Evolutionary conservation across 257 asterid species (phyloP), one percentile per base, ranked within the genome.

Genomic region (Solanum medicagineum): DNA sequence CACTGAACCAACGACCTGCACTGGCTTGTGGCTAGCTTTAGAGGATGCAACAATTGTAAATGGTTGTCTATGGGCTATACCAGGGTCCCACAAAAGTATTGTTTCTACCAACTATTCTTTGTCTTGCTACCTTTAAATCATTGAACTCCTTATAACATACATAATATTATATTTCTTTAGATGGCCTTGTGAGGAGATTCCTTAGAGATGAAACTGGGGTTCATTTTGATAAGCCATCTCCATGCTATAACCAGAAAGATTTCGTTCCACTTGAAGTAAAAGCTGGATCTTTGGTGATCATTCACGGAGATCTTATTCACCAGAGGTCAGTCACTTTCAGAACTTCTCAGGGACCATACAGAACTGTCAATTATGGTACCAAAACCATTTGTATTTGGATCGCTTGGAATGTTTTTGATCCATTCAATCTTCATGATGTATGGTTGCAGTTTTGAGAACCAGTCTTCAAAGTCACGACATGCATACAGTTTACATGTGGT

Each of bases 41-140:
- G 93, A 96, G 87, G 98, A 96, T 57, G 92, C 98, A 84, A 94
- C 97, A 22, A 77, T 89, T 57, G 85, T 85, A 88, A 96, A 95
- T 86, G 99, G 99, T 73, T 95, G 99, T 91, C 91, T 95, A 79
- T 96, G 99, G 99, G 97, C 98, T 89, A 93, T 94, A 84, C 98
- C 98, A 47, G 93, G 95, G 60, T 96, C 98, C 80, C 98, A 94
- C 56, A 93, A 90, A 92, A 89, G 99, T 94, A 87, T 57, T 45
- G 85, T 51, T 45, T 45, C 26, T n/a, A 65, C 59, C 9, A 51
- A 54, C 85, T 32, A 57, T 66, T 36, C 36, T 57, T 86, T 55
- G 49, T 29, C 66, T 87, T 71, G 15, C 44, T 16, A 24, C 15
- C 84, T 11, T 16, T 63, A 24, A 16, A 59, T 40, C 75, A 36